These are phyloP conservation scores for Biscogniauxia marginata DNA, from an alignment of 2,329 filamentous ascomycete genomes.

Conservation along the genomic window DNA sequence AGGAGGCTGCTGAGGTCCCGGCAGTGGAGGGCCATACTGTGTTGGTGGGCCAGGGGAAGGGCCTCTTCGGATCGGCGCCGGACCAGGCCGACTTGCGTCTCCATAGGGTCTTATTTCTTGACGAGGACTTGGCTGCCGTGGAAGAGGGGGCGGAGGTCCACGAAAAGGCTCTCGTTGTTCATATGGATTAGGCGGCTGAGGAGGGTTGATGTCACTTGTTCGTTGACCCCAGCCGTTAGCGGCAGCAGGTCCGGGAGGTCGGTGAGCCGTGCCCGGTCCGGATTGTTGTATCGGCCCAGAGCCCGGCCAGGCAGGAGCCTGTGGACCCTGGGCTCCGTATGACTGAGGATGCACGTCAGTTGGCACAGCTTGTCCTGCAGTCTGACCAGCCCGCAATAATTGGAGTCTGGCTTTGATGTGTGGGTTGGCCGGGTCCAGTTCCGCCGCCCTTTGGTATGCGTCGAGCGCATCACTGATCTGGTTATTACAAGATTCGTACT, in stretches of 20 bases:
- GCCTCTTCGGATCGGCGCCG: constrained; percentile 48
- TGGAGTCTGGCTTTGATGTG: constrained; percentile 96
- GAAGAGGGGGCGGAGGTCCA: constrained; percentile 63
- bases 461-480: constrained; percentile 95
- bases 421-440: constrained; percentile 87
- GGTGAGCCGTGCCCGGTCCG: constrained; percentile 52
- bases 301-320: constrained; percentile 85
- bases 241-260: constrained; percentile 59
- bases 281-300: constrained; percentile 59
- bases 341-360: constrained; percentile 95
- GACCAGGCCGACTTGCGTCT: constrained; percentile 59
- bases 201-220: constrained; percentile 77
- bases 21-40: constrained; percentile 55
- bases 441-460: constrained; percentile 90
- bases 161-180: constrained; percentile 75
- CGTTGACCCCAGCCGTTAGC: constrained; percentile 57
- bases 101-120: constrained; percentile 72
- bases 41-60: constrained; percentile 52
- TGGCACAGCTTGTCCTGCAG: constrained; percentile 76
- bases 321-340: constrained; percentile 82
- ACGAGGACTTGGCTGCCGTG: constrained; percentile 73
- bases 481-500: constrained; percentile 99
- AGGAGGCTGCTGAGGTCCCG: constrained; percentile 44
- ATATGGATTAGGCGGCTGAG: constrained; percentile 77
- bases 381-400: constrained; percentile 78